phyloP scores from a whole-genome alignment of 2,329 filamentous ascomycete species.

The Colletotrichum paranaense region DNA sequence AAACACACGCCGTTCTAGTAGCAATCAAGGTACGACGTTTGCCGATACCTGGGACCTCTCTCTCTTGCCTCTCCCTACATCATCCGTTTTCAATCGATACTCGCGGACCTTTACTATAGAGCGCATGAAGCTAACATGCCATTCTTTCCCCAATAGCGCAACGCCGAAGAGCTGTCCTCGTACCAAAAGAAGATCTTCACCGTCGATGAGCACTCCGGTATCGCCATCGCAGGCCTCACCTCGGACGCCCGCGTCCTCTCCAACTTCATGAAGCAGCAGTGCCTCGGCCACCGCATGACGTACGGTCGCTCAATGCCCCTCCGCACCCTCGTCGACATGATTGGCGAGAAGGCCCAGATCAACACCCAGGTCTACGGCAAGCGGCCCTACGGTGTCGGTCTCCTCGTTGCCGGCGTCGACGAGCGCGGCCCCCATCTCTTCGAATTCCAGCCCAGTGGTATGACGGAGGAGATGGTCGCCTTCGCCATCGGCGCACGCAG shows the following conservation, averaged over 20 bases:
- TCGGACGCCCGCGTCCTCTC: constrained; percentile 98
- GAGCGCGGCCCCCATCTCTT: constrained; percentile 95
- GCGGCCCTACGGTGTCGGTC: constrained; percentile 93
- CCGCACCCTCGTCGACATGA: constrained; percentile 88
- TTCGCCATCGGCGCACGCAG: constrained; percentile 95
- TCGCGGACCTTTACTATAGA: background rate
- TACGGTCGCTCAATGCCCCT: constrained; percentile 95
- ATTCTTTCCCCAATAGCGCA: constrained; percentile 72
- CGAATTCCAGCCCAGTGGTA: constrained; percentile 95
- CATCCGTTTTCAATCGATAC: background rate
- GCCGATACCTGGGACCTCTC: background rate
- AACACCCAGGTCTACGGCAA: constrained; percentile 99
- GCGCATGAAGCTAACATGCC: constrained; percentile 6
- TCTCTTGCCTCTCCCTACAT: background rate
- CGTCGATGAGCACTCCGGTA: constrained; percentile 94
- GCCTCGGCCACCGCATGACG: constrained; percentile 92
- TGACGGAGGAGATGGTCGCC: constrained; percentile 97
- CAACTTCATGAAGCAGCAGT: constrained; percentile 99
- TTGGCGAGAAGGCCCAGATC: constrained; percentile 95
- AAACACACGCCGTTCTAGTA: constrained; percentile 95
- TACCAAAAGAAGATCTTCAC: constrained; percentile 99
- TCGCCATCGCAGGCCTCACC: constrained; percentile 95
- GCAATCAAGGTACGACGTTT: constrained; percentile 83
- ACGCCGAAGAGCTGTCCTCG: constrained; percentile 98
- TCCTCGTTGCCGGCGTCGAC: constrained; percentile 93